Base-by-base conservation (phyloP, 306 rosid species). In the Vigna mungo region DNA sequence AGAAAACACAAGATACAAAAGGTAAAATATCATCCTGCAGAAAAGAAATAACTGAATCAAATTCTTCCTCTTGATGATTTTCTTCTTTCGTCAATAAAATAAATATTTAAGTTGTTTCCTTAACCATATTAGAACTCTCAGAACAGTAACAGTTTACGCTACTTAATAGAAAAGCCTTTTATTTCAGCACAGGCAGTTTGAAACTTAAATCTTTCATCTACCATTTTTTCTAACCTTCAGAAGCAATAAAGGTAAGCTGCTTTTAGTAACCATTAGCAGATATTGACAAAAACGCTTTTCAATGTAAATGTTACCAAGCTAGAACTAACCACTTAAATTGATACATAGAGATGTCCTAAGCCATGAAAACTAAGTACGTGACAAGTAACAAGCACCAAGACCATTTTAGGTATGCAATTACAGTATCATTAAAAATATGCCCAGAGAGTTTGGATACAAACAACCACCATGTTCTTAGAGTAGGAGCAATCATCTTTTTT, bases 1-100 rank as follows among this genome's bases (percentile, higher is more conserved):
- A 66, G 88, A 90, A 92, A 85, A 92, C 86, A 21, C 93, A 89
- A 70, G 98, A 92, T 49, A 92, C 85, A 85, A 88, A 87, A 2
- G 92, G 86, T 37, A 84, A 80, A 49, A 85, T 84, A 81, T 90
- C 84, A 79, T 89, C 97, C 97, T 95, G 93, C 83, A 82, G 51
- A 88, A 85, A 78, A 68, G 59, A 75, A 87, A 78, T 46, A 66
- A 80, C 60, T 18, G 67, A 72, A 37, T 71, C 64, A 76, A 34
- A 37, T 32, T 44, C 81, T 68, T 61, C 32, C 67, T 44, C 58
- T 12, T 64, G 30, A 71, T 46, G 48, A 53, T 54, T 16, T 56
- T 68, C 47, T n/a, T 21, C 27, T 47, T 74, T 74, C 61, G 46
- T 21, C 25, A 47, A 56, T 46, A 55, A 27, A 56, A 62, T 16